Conservation (phyloP, 75 land plant species). For the Sequoia sempervirens region DNA sequence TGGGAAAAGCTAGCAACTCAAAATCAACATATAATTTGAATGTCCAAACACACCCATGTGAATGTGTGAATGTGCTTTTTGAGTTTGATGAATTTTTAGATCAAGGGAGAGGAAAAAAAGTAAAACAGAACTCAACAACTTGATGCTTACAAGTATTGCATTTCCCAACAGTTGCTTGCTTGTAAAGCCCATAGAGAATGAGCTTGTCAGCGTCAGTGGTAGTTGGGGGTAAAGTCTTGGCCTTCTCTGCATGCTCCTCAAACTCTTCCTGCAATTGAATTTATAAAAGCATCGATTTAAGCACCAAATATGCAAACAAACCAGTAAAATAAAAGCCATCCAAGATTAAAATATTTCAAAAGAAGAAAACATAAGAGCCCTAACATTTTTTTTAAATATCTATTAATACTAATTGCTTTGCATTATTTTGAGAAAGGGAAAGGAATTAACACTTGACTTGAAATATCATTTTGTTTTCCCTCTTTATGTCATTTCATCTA, state of each 20-base stretch:
- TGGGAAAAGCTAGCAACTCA: too few species aligned
- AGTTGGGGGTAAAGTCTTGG: conserved; percentile 59
- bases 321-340: background rate
- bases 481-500: background rate
- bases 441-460: background rate
- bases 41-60: too few species aligned
- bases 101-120: background rate
- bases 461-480: background rate
- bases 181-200: conserved; percentile 88
- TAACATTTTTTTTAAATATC: background rate
- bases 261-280: conserved; percentile 70
- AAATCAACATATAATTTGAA: too few species aligned
- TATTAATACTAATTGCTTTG: background rate
- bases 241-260: conserved; percentile 86
- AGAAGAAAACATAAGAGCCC: background rate
- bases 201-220: conserved; percentile 78
- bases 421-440: background rate
- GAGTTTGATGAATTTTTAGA: background rate
- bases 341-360: background rate
- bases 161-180: conserved; percentile 89
- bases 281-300: background rate
- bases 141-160: conserved; percentile 63
- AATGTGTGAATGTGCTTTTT: background rate
- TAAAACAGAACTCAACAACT: background rate
- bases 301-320: background rate